Percentiles rank a stretch among this genome's conserved stretches.
Evolutionary conservation across 176 grass and related monocot species (phyloP).

Genomic region (Carex pumila): DNA sequence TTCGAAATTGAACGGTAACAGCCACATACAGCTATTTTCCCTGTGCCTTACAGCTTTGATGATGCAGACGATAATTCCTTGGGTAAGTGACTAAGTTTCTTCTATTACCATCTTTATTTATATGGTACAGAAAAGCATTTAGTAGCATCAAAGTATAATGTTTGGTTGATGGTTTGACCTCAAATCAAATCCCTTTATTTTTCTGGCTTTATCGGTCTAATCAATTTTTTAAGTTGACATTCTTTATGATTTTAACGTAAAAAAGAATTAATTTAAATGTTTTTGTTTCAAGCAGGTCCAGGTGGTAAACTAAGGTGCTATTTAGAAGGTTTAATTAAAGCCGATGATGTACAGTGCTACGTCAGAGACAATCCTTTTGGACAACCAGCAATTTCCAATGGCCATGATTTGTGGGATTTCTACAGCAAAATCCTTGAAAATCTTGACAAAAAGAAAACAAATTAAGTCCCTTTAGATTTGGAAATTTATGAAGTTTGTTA

Average conservation of each 20-base stretch:
- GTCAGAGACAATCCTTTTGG: conserved; percentile 17
- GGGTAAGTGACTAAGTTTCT: not conserved
- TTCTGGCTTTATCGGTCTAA: not conserved
- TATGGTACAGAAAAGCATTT: not conserved
- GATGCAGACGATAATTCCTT: conserved; percentile 17
- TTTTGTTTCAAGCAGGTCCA: conserved; percentile 9
- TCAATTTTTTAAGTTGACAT: not conserved
- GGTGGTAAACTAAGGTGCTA: conserved; percentile 18
- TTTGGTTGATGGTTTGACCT: not conserved
- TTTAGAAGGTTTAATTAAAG: conserved; percentile 10
- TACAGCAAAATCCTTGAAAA: conserved; percentile 5
- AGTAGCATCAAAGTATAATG: not conserved
- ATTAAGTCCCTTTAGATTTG: not conserved
- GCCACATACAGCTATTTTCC: conserved; percentile 20
- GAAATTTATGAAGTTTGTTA: not conserved
- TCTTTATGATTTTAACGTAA: not conserved
- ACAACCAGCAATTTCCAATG: conserved; percentile 16
- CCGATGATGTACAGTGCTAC: conserved; percentile 12
- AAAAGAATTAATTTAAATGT: not conserved
- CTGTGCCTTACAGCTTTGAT: not conserved
- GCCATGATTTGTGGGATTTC: conserved; percentile 8
- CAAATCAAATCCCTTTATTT: not conserved
- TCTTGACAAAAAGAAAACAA: not conserved
- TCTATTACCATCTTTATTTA: not conserved
- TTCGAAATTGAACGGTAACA: not conserved